Percentiles rank a stretch among this genome's conserved stretches.
Evolutionary conservation across 2,329 filamentous ascomycete species (phyloP).

Genomic region (Trichoderma harzianum): DNA sequence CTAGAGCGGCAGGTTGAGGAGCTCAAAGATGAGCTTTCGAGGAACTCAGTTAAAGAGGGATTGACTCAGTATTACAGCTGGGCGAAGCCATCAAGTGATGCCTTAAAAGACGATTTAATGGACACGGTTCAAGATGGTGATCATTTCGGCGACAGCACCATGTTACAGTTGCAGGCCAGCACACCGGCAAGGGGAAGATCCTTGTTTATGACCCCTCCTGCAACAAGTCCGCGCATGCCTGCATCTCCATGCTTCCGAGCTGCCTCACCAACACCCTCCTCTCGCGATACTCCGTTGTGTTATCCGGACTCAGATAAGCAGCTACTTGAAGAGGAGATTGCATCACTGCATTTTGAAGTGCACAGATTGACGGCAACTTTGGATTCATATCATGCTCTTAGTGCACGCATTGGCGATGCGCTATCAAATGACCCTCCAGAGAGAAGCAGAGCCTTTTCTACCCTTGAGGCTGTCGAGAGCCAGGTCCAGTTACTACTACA

Average conservation of each 20-base stretch:
- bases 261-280: conserved; percentile 19
- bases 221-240: conserved; percentile 46
- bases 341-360: conserved; percentile 47
- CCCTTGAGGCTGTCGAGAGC: conserved; percentile 37
- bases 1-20: conserved; percentile 40
- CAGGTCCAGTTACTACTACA: conserved; percentile 44
- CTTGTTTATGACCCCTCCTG: conserved; percentile 56
- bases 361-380: conserved; percentile 46
- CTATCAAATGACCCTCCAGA: conserved; percentile 27
- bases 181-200: conserved; percentile 44
- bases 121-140: conserved; percentile 37
- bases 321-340: conserved; percentile 45
- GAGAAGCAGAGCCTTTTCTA: conserved; percentile 14
- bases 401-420: conserved; percentile 36
- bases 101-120: conserved; percentile 43
- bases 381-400: conserved; percentile 44
- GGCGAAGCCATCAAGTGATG: conserved; percentile 49
- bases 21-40: conserved; percentile 34
- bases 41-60: conserved; percentile 20
- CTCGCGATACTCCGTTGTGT: conserved; percentile 40
- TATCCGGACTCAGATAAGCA: conserved; percentile 43
- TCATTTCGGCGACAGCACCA: conserved; percentile 48
- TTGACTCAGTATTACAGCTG: conserved; percentile 43
- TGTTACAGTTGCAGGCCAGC: conserved; percentile 50
- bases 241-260: conserved; percentile 38